These are phyloP conservation scores for Talaromyces sp. DNA, from an alignment of 2,329 filamentous ascomycete genomes.

Conservation along the genomic window DNA sequence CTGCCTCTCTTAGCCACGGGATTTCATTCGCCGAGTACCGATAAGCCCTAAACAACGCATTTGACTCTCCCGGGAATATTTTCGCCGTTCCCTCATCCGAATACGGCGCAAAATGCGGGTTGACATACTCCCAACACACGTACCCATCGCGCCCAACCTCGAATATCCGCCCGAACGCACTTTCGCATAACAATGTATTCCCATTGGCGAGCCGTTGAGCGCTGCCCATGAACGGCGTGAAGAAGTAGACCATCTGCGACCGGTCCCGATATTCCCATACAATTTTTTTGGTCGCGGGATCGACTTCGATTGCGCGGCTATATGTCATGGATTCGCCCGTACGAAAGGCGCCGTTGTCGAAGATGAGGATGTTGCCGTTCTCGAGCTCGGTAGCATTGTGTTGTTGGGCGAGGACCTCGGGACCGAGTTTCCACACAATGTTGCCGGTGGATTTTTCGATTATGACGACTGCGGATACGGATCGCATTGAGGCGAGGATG, in stretches of 20 bases:
- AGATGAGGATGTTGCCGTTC: slow-evolving; percentile 44
- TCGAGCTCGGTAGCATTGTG: slow-evolving; percentile 45
- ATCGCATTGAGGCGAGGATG: slow-evolving; percentile 44
- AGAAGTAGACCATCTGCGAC: slow-evolving; percentile 39
- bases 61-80: slow-evolving; percentile 41
- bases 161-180: slow-evolving; percentile 44
- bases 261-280: slow-evolving; percentile 46
- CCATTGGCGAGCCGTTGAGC: slow-evolving; percentile 43
- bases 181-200: slow-evolving; percentile 46
- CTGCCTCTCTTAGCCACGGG: slow-evolving; percentile 34
- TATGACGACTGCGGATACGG: slow-evolving; percentile 43
- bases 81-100: slow-evolving; percentile 35
- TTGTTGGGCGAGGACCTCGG: slow-evolving; percentile 43
- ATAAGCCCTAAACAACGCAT: slow-evolving; percentile 47
- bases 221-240: slow-evolving; percentile 49
- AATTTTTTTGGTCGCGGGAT: slow-evolving; percentile 38
- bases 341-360: slow-evolving; percentile 48
- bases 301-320: slow-evolving; percentile 44
- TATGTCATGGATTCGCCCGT: slow-evolving; percentile 41
- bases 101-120: slow-evolving; percentile 43
- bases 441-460: slow-evolving; percentile 41
- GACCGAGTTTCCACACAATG: slow-evolving; percentile 43
- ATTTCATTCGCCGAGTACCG: slow-evolving; percentile 43
- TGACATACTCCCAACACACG: slow-evolving; percentile 46
- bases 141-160: slow-evolving; percentile 43